Base-by-base conservation (phyloP, 495 filamentous ascomycete genomes). In the Daldinia bambusicola region DNA sequence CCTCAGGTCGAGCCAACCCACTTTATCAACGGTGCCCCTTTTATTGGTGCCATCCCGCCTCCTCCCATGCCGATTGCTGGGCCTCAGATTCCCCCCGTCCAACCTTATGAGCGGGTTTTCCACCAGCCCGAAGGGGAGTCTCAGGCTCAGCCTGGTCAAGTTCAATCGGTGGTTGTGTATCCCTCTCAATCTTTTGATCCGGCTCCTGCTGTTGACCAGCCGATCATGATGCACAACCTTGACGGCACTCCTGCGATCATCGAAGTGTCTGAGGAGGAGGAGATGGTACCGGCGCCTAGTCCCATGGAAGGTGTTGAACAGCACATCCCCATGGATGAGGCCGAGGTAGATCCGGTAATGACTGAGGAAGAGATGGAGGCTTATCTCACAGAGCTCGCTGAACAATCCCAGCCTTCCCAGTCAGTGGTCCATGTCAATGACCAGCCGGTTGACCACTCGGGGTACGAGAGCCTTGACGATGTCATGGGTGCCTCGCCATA, bases 121-220 rank as follows among this genome's bases (percentile, higher is more conserved):
- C 16, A 48, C 18, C 43, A 22, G 18, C 18, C 9, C 16, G 43
- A 48, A 48, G 18, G 43, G 43, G 43, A 12, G 9, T 9, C 43
- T 20, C 16, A 48, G 18, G 10, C 43, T 48, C 43, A 48, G 43
- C 18, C 43, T 9, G 8, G 16, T 4, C 18, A 48, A 20, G 1
- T 48, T 48, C 16, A 16, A 18, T 48, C 43, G 18, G 43, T 48
- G 16, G 43, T 48, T 48, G 43, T 48, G 43, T 48, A 48, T 48
- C 43, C 43, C 22, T 6, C 43, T 43, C 40, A 43, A 5, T 26
- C 50, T 52, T 30, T 10, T n/a, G 26, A 6, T 3, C 22, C 50
- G 14, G 30, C 50, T 32, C 50, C 50, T n/a, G 26, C 50, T 18
- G 0, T 32, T 18, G 30, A 20, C 50, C 50, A 53, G 22, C 12